Evolutionary conservation across 805 yeast species (phyloP).

Genomic region (Ogataea glucozyma): DNA sequence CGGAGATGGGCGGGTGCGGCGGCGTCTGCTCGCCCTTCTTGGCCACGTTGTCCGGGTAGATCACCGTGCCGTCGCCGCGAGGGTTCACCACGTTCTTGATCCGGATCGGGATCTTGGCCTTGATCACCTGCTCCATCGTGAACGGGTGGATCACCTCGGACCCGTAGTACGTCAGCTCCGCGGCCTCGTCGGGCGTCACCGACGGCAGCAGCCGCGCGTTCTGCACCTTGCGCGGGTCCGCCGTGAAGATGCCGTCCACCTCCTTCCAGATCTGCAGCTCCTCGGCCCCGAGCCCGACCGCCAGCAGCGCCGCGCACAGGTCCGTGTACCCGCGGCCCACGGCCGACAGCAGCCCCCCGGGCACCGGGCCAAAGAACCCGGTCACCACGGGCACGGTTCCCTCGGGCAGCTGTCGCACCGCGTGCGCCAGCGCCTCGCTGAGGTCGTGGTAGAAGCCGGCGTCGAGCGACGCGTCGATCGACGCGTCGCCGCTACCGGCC

Average conservation of each 20-base stretch:
- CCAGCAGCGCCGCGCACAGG: slow-evolving; percentile 93
- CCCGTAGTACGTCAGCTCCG: slow-evolving; percentile 96
- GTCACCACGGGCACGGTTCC: slow-evolving; percentile 83
- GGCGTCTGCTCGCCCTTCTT: slow-evolving; percentile 88
- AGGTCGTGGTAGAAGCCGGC: slow-evolving; percentile 61
- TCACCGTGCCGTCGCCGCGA: slow-evolving; percentile 86
- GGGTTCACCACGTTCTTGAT: slow-evolving; percentile 97
- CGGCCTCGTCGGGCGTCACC: slow-evolving; percentile 98
- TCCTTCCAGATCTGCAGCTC: slow-evolving; percentile 99
- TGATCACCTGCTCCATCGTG: slow-evolving; percentile 98
- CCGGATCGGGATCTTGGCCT: slow-evolving; percentile 93
- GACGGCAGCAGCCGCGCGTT: slow-evolving; percentile 80
- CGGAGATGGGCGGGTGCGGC: slow-evolving; percentile 88
- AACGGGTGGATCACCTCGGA: slow-evolving; percentile 98
- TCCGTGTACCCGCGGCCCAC: slow-evolving; percentile 99
- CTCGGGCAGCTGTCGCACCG: slow-evolving; percentile 40
- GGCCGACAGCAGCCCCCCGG: slow-evolving; percentile 89
- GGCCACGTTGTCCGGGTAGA: slow-evolving; percentile 87
- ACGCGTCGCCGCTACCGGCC: no score
- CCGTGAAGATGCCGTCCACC: slow-evolving; percentile 98
- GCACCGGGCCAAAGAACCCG: slow-evolving; percentile 94
- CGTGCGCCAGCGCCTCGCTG: slow-evolving; percentile 51
- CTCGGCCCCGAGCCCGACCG: slow-evolving; percentile 89
- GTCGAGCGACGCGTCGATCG: no score
- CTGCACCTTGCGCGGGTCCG: slow-evolving; percentile 95